Evolutionary conservation across 2,329 filamentous ascomycete genomes (phyloP).

Genomic region (Fusarium kyushuense): DNA sequence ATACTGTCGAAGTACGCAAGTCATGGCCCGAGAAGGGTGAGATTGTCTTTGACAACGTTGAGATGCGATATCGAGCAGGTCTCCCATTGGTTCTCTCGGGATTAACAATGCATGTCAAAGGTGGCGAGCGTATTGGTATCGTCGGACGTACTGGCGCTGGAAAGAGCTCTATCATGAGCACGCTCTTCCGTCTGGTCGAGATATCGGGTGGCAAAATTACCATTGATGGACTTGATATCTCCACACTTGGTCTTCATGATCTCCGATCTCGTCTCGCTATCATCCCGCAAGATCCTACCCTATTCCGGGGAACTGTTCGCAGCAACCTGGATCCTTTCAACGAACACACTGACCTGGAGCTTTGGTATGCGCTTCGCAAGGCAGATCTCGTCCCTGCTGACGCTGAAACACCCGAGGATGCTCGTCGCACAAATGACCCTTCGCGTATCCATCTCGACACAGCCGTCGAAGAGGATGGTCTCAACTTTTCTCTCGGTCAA

Average conservation of each 20-base stretch:
- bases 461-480: slow-evolving; percentile 89
- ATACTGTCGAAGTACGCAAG: slow-evolving; percentile 77
- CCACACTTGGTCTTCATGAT: slow-evolving; percentile 79
- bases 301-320: slow-evolving; percentile 84
- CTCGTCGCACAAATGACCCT: slow-evolving; percentile 73
- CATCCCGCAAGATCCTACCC: slow-evolving; percentile 86
- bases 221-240: slow-evolving; percentile 77
- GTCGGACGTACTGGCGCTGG: slow-evolving; percentile 86
- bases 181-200: slow-evolving; percentile 81
- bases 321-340: slow-evolving; percentile 84
- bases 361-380: slow-evolving; percentile 83
- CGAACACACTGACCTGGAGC: slow-evolving; percentile 80
- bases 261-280: slow-evolving; percentile 82
- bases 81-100: slow-evolving; percentile 80
- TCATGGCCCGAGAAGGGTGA: slow-evolving; percentile 90
- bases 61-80: slow-evolving; percentile 81
- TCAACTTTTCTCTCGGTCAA: slow-evolving; percentile 96
- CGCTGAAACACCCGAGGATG: slow-evolving; percentile 74
- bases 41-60: slow-evolving; percentile 78
- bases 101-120: slow-evolving; percentile 76
- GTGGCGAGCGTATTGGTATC: slow-evolving; percentile 84
- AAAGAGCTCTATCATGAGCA: slow-evolving; percentile 86
- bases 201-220: slow-evolving; percentile 71
- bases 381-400: slow-evolving; percentile 75
- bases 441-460: slow-evolving; percentile 83